These are phyloP conservation scores for Pichiaceae sp. DNA, from an alignment of 1,139 yeast genomes.

Conservation along the genomic window DNA sequence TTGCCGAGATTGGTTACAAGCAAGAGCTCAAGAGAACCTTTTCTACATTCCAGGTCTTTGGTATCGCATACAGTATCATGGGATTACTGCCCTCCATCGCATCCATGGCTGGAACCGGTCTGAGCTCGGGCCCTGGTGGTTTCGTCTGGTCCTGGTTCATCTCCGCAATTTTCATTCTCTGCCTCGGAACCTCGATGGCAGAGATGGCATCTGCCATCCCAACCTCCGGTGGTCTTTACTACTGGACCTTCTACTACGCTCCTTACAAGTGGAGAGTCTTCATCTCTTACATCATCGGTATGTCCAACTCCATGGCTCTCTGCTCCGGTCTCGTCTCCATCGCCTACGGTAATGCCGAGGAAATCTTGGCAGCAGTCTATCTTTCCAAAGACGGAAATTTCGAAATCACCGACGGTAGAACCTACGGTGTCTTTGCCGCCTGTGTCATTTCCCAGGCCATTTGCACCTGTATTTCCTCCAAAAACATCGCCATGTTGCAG, in stretches of 20 bases:
- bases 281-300: slow-evolving; percentile 49
- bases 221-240: slow-evolving; percentile 62
- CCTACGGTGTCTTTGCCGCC: slow-evolving; percentile 50
- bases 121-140: slow-evolving; percentile 47
- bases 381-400: slow-evolving; percentile 39
- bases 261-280: slow-evolving; percentile 37
- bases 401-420: slow-evolving; percentile 35
- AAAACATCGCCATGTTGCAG: slow-evolving; percentile 50
- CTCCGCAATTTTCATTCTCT: slow-evolving; percentile 40
- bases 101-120: slow-evolving; percentile 30
- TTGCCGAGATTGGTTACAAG: slow-evolving; percentile 43
- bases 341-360: slow-evolving; percentile 50
- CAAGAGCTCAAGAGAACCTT: slow-evolving; percentile 41
- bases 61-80: slow-evolving; percentile 47
- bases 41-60: slow-evolving; percentile 42
- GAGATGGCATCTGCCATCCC: slow-evolving; percentile 61
- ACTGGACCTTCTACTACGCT: slow-evolving; percentile 48
- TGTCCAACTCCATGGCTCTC: slow-evolving; percentile 49
- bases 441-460: slow-evolving; percentile 36
- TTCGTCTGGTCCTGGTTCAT: slow-evolving; percentile 61
- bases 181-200: slow-evolving; percentile 48
- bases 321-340: slow-evolving; percentile 51
- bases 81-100: slow-evolving; percentile 41
- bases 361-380: slow-evolving; percentile 43
- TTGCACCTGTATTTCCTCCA: slow-evolving; percentile 42